A percentile compares a stretch with the other conserved stretches of the same genome.
These are phyloP conservation scores for Mycena vitilis DNA, from an alignment of 768 basidiomycete genomes.

Conservation along the genomic window DNA sequence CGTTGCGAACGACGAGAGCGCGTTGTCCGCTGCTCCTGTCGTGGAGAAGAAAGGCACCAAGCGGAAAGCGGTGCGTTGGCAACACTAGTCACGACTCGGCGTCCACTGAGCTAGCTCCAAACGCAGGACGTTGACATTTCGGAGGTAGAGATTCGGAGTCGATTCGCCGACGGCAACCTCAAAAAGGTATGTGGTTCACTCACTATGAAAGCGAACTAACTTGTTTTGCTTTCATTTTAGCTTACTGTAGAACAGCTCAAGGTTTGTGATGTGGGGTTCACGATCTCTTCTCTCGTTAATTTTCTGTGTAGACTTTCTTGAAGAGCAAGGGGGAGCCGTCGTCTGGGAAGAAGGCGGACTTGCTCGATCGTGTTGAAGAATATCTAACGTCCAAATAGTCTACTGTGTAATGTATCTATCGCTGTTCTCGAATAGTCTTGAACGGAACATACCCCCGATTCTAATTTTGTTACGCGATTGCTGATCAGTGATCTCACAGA, in stretches of 20 bases:
- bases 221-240: slow-evolving; percentile 50
- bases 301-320: slow-evolving; percentile 54
- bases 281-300: slow-evolving; percentile 4
- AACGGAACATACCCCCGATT: too few relatives aligned
- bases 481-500: too few relatives aligned
- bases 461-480: too few relatives aligned
- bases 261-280: slow-evolving; percentile 51
- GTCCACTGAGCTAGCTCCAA: background rate
- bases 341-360: slow-evolving; percentile 79
- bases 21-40: slow-evolving; percentile 54
- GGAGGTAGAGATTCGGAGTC: slow-evolving; percentile 80
- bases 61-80: slow-evolving; percentile 73
- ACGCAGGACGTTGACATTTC: slow-evolving; percentile 70
- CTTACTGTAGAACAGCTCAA: slow-evolving; percentile 84
- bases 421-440: too few relatives aligned
- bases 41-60: slow-evolving; percentile 56
- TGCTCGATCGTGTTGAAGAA: slow-evolving; percentile 72
- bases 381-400: slow-evolving; percentile 59
- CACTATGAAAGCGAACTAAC: background rate
- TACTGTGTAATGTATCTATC: background rate
- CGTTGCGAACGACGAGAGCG: slow-evolving; percentile 68
- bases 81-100: slow-evolving; percentile 13
- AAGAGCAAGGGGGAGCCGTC: slow-evolving; percentile 70
- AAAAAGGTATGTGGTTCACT: slow-evolving; percentile 65
- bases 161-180: slow-evolving; percentile 68